These are phyloP conservation scores for Umbellularia californica DNA, from an alignment of 164 flowering plant genomes.

Conservation along the genomic window DNA sequence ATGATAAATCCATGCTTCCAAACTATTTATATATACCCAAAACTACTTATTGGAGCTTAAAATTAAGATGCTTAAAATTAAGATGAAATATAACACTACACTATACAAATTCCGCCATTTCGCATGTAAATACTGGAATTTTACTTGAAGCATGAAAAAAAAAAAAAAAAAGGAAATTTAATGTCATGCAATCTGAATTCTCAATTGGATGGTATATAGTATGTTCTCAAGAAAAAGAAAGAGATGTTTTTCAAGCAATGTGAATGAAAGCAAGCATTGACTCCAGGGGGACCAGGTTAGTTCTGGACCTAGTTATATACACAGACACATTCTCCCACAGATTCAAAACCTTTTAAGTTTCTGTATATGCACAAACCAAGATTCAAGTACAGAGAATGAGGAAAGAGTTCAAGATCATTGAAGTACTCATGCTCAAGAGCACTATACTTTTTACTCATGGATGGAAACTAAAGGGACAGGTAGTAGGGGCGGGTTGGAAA, in stretches of 20 bases:
- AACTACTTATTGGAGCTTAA: too few relatives aligned
- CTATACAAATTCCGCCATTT: too few relatives aligned
- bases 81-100: too few relatives aligned
- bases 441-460: background rate
- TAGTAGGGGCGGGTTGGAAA: too few relatives aligned
- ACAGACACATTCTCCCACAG: constrained; percentile 9
- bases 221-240: background rate
- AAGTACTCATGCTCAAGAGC: constrained; percentile 97
- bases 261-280: background rate
- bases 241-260: background rate
- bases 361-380: constrained; percentile 4
- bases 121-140: background rate
- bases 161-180: background rate
- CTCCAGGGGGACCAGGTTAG: background rate
- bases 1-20: too few relatives aligned
- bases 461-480: too few relatives aligned
- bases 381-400: constrained; percentile 9
- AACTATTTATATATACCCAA: too few relatives aligned
- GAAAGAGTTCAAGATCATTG: constrained; percentile 47
- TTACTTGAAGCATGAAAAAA: background rate
- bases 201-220: background rate
- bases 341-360: constrained; percentile 8
- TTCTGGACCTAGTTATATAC: constrained; percentile 3
- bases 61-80: too few relatives aligned
- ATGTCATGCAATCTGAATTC: background rate